phyloP scores from a whole-genome alignment of 495 filamentous ascomycete genomes.

The Venustampulla echinocandica region DNA sequence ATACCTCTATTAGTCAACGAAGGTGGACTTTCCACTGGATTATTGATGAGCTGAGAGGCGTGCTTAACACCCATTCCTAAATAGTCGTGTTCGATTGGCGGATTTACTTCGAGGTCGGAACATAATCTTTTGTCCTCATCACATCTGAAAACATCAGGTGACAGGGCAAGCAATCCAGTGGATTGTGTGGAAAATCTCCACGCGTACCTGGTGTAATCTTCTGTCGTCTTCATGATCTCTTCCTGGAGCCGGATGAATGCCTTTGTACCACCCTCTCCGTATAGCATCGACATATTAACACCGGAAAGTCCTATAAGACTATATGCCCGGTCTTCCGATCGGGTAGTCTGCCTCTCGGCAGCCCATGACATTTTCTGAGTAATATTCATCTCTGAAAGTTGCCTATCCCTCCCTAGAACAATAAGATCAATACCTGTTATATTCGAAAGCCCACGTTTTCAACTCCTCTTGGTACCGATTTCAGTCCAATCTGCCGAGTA shows the following conservation, averaged over 20 bases:
- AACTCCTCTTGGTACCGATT: not conserved
- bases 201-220: not conserved
- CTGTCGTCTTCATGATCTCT: not conserved
- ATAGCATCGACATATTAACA: not conserved
- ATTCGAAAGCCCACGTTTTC: not conserved
- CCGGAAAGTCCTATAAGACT: not conserved
- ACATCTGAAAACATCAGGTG: no score
- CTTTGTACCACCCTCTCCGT: not conserved
- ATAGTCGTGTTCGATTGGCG: no score
- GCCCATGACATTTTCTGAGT: not conserved
- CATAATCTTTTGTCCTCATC: no score
- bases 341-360: not conserved
- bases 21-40: no score
- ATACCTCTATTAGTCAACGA: no score
- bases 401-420: not conserved
- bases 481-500: not conserved
- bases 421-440: not conserved
- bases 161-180: no score
- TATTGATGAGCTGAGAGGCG: no score
- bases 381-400: not conserved
- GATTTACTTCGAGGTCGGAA: no score
- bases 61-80: no score
- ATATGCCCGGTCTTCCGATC: not conserved
- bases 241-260: not conserved
- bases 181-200: no score